Conservation (phyloP, 768 basidiomycete genomes). For the Obba rivulosa region DNA sequence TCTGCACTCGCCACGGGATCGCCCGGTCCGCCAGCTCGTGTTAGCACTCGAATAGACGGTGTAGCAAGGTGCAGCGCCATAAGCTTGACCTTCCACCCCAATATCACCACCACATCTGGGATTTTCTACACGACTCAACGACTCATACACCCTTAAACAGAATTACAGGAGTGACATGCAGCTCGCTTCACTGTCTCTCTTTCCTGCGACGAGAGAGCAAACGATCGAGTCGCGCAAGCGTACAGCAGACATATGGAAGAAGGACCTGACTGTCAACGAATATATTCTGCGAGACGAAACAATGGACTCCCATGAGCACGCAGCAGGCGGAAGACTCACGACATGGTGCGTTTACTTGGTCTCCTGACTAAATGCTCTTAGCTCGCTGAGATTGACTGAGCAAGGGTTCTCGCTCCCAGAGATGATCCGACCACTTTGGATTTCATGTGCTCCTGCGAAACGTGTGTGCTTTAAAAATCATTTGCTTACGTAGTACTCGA, state of each 20-base stretch:
- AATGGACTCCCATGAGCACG: constrained; percentile 39
- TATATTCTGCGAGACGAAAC: constrained; percentile 38
- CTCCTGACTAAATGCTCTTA: neutral
- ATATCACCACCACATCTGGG: too few relatives aligned
- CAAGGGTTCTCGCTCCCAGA: constrained; percentile 59
- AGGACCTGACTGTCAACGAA: constrained; percentile 36
- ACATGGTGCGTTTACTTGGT: constrained; percentile 37
- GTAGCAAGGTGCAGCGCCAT: too few relatives aligned
- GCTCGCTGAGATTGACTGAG: too few relatives aligned
- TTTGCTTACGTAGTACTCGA: neutral
- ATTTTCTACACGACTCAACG: too few relatives aligned
- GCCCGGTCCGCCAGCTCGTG: too few relatives aligned
- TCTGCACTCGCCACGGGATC: too few relatives aligned
- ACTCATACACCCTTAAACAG: too few relatives aligned
- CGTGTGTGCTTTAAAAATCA: constrained; percentile 34
- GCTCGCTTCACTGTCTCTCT: constrained; percentile 30
- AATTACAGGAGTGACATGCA: too few relatives aligned
- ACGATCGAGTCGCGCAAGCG: constrained; percentile 34
- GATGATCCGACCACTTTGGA: constrained; percentile 43
- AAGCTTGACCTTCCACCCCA: too few relatives aligned
- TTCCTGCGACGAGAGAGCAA: constrained; percentile 44
- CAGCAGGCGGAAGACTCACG: constrained; percentile 38
- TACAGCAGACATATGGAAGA: constrained; percentile 39
- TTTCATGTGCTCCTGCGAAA: constrained; percentile 58
- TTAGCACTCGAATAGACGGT: too few relatives aligned